Conservation (phyloP, 2,329 filamentous ascomycete species). For the Chrysosporium keratinophilum region DNA sequence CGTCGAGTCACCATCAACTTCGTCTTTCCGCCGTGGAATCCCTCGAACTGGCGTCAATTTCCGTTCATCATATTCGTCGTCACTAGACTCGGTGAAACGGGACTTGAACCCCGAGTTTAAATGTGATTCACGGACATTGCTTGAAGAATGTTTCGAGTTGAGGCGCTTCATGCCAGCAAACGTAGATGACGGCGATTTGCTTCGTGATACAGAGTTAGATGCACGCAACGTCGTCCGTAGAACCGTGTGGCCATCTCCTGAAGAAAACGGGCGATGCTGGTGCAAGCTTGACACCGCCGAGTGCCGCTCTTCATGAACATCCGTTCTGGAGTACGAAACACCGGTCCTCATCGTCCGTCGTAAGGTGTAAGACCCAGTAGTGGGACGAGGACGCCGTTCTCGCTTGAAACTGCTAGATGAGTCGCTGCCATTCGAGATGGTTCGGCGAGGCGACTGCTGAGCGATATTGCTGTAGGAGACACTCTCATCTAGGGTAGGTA, state of each 20-base stretch:
- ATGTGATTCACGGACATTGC: conserved; percentile 18
- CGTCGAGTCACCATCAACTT: conserved; percentile 52
- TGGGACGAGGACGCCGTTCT: conserved; percentile 39
- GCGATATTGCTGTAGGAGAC: not conserved
- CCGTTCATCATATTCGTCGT: conserved; percentile 50
- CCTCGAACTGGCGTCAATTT: conserved; percentile 47
- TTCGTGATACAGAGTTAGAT: conserved; percentile 30
- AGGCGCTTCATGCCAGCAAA: conserved; percentile 32
- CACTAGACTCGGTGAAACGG: conserved; percentile 63
- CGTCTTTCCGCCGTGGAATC: conserved; percentile 49
- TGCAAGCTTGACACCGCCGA: not conserved
- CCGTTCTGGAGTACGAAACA: conserved; percentile 24
- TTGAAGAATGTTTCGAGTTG: conserved; percentile 22
- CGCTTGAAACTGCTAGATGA: conserved; percentile 69
- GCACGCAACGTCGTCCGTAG: conserved; percentile 42
- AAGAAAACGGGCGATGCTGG: conserved; percentile 30
- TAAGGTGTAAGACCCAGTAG: conserved; percentile 49
- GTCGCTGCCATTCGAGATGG: conserved; percentile 56
- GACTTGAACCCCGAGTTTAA: conserved; percentile 40
- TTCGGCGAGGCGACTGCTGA: conserved; percentile 36
- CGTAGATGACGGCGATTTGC: conserved; percentile 28
- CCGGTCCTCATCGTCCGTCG: conserved; percentile 60
- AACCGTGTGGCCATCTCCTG: conserved; percentile 32
- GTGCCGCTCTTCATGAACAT: not conserved
- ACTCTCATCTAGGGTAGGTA: not conserved